Conservation (phyloP, 805 yeast genomes). For the Metschnikowia santaceciliae region DNA sequence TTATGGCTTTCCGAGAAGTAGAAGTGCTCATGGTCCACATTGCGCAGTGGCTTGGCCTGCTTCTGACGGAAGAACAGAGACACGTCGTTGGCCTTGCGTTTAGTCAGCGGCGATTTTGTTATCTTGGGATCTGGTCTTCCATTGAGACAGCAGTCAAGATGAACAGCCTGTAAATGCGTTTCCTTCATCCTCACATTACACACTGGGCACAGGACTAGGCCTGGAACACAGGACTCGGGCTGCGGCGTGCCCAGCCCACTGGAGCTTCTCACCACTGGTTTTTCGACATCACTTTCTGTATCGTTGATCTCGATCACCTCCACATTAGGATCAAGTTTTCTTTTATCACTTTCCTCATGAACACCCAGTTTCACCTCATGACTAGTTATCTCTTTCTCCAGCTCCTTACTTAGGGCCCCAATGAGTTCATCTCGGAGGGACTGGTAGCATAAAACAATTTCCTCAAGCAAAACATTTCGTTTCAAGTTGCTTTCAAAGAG, state of each 20-base stretch:
- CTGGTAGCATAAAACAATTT: slow-evolving; percentile 52
- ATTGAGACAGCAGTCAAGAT: slow-evolving; percentile 58
- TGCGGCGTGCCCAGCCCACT: slow-evolving; percentile 1
- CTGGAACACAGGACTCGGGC: slow-evolving; percentile 3
- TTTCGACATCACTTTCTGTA: slow-evolving; percentile 2
- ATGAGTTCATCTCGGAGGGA: slow-evolving; percentile 15
- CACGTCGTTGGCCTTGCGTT: slow-evolving; percentile 21
- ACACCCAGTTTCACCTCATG: too few relatives aligned
- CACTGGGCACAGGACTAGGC: slow-evolving; percentile 61
- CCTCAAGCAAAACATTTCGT: slow-evolving; percentile 68
- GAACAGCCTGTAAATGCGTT: slow-evolving; percentile 51
- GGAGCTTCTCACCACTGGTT: neutral
- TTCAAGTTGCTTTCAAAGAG: slow-evolving; percentile 66
- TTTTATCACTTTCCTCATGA: too few relatives aligned
- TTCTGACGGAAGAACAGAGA: slow-evolving; percentile 28
- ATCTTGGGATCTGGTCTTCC: slow-evolving; percentile 21
- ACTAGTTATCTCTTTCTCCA: too few relatives aligned
- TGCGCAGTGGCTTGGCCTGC: slow-evolving; percentile 6
- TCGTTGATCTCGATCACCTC: slow-evolving; percentile 19
- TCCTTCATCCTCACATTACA: slow-evolving; percentile 56
- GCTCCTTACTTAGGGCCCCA: slow-evolving; percentile 2
- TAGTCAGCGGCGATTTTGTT: slow-evolving; percentile 1
- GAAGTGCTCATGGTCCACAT: slow-evolving; percentile 24
- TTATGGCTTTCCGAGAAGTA: slow-evolving; percentile 29
- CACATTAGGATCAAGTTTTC: neutral